Conservation (phyloP, 2,329 filamentous ascomycete species). For the Alternaria tenuissima region DNA sequence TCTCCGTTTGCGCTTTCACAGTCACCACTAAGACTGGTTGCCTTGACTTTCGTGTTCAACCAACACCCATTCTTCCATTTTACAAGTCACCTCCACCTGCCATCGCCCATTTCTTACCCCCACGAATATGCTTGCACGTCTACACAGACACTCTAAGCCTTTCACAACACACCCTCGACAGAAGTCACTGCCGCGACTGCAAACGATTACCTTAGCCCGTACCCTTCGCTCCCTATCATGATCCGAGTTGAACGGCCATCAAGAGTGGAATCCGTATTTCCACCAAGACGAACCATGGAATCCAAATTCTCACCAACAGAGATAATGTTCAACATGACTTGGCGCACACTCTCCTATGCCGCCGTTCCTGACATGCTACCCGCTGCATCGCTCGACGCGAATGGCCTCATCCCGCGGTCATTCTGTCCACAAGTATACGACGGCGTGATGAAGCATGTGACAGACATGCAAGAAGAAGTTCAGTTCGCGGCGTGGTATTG, state of each 20-base stretch:
- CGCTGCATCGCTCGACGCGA: background rate
- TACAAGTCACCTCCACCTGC: background rate
- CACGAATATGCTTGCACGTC: background rate
- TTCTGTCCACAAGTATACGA: background rate
- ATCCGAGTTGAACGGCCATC: too few species aligned
- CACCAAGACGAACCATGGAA: background rate
- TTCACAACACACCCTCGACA: too few species aligned
- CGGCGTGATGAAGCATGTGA: background rate
- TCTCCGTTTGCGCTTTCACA: background rate
- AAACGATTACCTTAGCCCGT: too few species aligned
- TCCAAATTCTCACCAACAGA: background rate
- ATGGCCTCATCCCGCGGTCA: background rate
- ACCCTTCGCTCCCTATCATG: too few species aligned
- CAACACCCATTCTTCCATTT: background rate
- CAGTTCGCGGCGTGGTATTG: conserved; percentile 2
- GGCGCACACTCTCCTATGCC: background rate
- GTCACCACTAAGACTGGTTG: background rate
- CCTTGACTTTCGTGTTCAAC: background rate
- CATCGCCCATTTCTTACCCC: background rate
- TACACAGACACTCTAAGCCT: too few species aligned
- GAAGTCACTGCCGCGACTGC: too few species aligned
- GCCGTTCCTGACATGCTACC: background rate
- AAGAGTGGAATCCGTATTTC: background rate
- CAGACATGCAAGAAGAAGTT: background rate
- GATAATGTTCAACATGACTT: background rate